Evolutionary conservation across 2,329 filamentous ascomycete genomes (phyloP).

Genomic region (Fulvia fulva): DNA sequence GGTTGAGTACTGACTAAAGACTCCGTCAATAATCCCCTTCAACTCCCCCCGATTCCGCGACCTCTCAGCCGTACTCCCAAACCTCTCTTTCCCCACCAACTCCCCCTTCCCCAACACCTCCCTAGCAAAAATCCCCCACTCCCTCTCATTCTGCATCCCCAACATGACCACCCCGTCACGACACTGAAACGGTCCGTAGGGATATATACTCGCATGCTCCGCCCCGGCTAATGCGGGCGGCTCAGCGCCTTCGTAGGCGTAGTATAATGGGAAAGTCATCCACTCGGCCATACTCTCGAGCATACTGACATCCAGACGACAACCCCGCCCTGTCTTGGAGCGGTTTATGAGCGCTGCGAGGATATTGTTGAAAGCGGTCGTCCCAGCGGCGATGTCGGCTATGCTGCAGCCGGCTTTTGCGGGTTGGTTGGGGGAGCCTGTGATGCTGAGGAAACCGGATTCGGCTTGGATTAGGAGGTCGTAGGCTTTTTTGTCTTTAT

Average conservation of each 20-base stretch:
- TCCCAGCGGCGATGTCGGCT: slow-evolving; percentile 87
- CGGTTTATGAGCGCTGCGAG: slow-evolving; percentile 78
- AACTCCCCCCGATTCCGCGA: slow-evolving; percentile 47
- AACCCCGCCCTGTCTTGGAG: slow-evolving; percentile 47
- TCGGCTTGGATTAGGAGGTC: slow-evolving; percentile 95
- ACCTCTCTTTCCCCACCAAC: slow-evolving; percentile 46
- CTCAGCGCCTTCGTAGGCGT: slow-evolving; percentile 45
- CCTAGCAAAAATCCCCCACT: slow-evolving; percentile 50
- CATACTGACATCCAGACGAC: slow-evolving; percentile 55
- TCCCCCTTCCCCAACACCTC: slow-evolving; percentile 44
- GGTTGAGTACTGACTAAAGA: slow-evolving; percentile 40
- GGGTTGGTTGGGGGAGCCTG: slow-evolving; percentile 75
- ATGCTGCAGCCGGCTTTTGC: slow-evolving; percentile 97
- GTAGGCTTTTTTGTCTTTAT: slow-evolving; percentile 84
- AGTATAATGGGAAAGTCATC: slow-evolving; percentile 67
- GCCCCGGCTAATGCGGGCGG: slow-evolving; percentile 47
- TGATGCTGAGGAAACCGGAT: slow-evolving; percentile 54
- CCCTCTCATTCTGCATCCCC: slow-evolving; percentile 56
- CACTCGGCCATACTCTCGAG: slow-evolving; percentile 57
- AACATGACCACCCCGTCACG: slow-evolving; percentile 51
- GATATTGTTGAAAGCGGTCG: slow-evolving; percentile 91
- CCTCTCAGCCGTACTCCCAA: slow-evolving; percentile 46
- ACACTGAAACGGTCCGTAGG: slow-evolving; percentile 53
- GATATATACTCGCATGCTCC: slow-evolving; percentile 54
- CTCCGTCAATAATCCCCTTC: slow-evolving; percentile 43